Conservation (phyloP, 1,139 yeast genomes). For the Eremothecium gossypii region DNA sequence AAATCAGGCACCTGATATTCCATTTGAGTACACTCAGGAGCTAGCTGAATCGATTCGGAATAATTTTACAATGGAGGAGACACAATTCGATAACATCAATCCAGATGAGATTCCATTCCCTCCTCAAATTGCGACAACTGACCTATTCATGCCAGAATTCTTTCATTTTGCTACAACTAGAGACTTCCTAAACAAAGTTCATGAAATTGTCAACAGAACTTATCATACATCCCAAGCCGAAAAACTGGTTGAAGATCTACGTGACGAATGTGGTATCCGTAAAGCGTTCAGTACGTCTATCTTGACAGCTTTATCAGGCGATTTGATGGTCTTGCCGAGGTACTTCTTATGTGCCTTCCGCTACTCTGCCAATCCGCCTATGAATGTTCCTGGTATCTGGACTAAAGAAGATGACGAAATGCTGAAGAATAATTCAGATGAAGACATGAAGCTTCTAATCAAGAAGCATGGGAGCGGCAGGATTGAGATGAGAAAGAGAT, state of each 20-base stretch:
- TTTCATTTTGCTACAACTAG: constrained; percentile 22
- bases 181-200: constrained; percentile 30
- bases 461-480: constrained; percentile 34
- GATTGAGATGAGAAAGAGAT: constrained; percentile 33
- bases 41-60: constrained; percentile 29
- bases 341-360: constrained; percentile 38
- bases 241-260: constrained; percentile 35
- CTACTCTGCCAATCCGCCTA: constrained; percentile 38
- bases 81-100: constrained; percentile 23
- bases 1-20: constrained; percentile 10
- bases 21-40: constrained; percentile 28
- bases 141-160: constrained; percentile 27
- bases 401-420: constrained; percentile 39
- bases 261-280: constrained; percentile 38
- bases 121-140: constrained; percentile 25
- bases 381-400: constrained; percentile 41
- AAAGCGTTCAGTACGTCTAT: constrained; percentile 39
- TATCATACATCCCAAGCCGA: constrained; percentile 39
- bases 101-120: constrained; percentile 27
- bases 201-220: constrained; percentile 35
- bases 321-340: constrained; percentile 37
- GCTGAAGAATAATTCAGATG: constrained; percentile 27
- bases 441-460: constrained; percentile 27
- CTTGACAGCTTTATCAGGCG: constrained; percentile 43
- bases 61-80: constrained; percentile 26